Percentiles rank a stretch among this genome's conserved stretches.
Evolutionary conservation across 192 early-diverging fungal genomes (phyloP).

Genomic region (Phycomyces blakesleeanus): DNA sequence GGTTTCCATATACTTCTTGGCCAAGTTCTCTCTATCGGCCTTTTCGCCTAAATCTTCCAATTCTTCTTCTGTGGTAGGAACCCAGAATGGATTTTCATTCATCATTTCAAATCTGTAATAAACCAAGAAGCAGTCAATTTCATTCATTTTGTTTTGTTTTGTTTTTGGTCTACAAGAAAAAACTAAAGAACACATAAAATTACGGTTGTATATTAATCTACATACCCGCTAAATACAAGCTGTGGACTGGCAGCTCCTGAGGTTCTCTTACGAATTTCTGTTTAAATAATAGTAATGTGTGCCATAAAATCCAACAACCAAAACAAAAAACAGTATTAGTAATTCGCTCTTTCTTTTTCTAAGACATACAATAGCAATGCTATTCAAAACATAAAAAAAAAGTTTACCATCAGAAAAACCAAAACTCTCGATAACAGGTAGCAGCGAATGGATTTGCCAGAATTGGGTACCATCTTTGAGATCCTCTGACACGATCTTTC

Average conservation of each 20-base stretch:
- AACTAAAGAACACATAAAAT: no score
- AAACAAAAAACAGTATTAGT: no score
- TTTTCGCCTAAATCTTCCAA: constrained; percentile 98
- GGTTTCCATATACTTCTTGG: constrained; percentile 94
- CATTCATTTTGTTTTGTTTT: constrained; percentile 7
- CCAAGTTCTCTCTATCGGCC: constrained; percentile 92
- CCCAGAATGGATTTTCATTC: constrained; percentile 97
- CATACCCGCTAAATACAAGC: constrained; percentile 85
- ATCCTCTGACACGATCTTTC: constrained; percentile 93
- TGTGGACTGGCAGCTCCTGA: constrained; percentile 94
- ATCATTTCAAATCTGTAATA: constrained; percentile 74
- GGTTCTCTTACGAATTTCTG: constrained; percentile 92
- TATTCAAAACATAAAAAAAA: no score
- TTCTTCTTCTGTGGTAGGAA: constrained; percentile 95
- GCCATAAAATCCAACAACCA: neutral
- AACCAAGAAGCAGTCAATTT: no score
- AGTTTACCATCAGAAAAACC: constrained; percentile 94
- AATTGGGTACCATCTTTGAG: constrained; percentile 97
- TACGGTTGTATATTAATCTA: neutral
- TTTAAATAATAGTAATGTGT: constrained; percentile 5
- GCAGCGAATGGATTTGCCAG: constrained; percentile 78
- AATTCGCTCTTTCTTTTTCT: no score
- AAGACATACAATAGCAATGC: no score
- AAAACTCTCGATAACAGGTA: constrained; percentile 97
- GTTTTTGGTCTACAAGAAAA: no score